Evolutionary conservation across 495 filamentous ascomycete species (phyloP), one percentile per base, ranked within the genome.

Genomic region (Trichocladium uniseriatum): DNA sequence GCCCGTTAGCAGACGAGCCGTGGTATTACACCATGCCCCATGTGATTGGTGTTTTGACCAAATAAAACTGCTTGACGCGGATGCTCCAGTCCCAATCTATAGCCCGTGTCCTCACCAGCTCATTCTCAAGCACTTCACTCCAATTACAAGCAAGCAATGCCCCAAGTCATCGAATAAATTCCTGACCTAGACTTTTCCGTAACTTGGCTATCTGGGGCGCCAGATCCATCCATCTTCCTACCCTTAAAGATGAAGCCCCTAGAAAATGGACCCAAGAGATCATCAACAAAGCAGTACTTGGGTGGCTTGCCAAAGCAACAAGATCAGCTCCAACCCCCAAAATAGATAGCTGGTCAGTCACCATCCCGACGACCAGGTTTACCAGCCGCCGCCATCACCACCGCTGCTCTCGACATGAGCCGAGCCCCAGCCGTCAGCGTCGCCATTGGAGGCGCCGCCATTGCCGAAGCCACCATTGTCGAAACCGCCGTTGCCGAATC

Each of bases 1-100:
- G 22, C 10, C 64, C 66, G 41, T 68, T 69, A 13, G 62, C 69
- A 19, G 59, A 55, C 39, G 72, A 71, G 43, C 71, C 69, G 49
- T 69, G 66, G 63, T 76, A 66, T 57, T 57, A 69, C 3, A 54
- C 63, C 31, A 54, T 81, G 56, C 79, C 80, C 27, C 78, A 85
- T 67, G 40, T 54, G 40, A 57, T 51, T 32, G 57, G 57, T 16
- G 55, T 57, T 15, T 39, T 60, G 31, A 60, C 54, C 24, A 60
- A 60, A 20, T 60, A 49, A 38, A 43, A 31, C 5, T 18, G 3
- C 15, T 19, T 4, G n/a, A 6, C 2, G n/a, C n/a, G n/a, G n/a
- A 3, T 6, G 5, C 37, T 35, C 5, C 32, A 35, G 3, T 35
- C 32, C 3, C 32, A 11, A 5, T 29, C 5, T 10, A 29, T 10